These are phyloP conservation scores for Solanum verrucosum DNA, from an alignment of 257 asterid genomes.

Conservation along the genomic window DNA sequence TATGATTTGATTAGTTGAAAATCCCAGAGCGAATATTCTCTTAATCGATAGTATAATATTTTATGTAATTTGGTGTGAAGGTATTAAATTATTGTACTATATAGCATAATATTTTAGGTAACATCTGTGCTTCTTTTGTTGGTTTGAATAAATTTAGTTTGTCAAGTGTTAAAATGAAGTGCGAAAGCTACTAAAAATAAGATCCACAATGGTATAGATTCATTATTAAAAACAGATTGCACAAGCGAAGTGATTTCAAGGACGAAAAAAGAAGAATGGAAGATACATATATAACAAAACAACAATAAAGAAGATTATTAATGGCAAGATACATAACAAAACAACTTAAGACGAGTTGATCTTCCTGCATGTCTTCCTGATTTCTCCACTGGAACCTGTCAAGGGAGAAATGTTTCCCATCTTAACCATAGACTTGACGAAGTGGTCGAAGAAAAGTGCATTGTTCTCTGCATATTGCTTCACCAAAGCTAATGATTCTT, in stretches of 20 bases:
- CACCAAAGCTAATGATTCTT: slow-evolving; percentile 49
- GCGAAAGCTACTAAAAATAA: neutral
- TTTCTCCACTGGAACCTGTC: slow-evolving; percentile 70
- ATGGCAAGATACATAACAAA: neutral
- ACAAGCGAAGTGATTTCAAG: neutral
- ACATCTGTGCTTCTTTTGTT: no score
- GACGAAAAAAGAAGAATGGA: neutral
- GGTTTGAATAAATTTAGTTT: neutral
- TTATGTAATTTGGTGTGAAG: neutral
- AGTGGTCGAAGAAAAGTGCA: slow-evolving; percentile 62
- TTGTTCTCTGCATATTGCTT: slow-evolving; percentile 54
- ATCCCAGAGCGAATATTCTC: neutral
- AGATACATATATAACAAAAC: no score
- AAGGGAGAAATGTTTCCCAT: slow-evolving; percentile 82
- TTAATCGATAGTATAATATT: neutral
- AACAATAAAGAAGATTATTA: no score
- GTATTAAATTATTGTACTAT: neutral
- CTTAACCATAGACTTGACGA: slow-evolving; percentile 70
- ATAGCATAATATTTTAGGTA: neutral
- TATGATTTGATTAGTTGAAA: neutral
- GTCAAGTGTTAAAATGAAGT: neutral
- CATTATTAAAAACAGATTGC: neutral
- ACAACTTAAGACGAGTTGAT: slow-evolving; percentile 23
- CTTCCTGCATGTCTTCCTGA: slow-evolving; percentile 68
- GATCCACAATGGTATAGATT: neutral